phyloP scores from a whole-genome alignment of 768 basidiomycete genomes.

The Termitomyces sp. region DNA sequence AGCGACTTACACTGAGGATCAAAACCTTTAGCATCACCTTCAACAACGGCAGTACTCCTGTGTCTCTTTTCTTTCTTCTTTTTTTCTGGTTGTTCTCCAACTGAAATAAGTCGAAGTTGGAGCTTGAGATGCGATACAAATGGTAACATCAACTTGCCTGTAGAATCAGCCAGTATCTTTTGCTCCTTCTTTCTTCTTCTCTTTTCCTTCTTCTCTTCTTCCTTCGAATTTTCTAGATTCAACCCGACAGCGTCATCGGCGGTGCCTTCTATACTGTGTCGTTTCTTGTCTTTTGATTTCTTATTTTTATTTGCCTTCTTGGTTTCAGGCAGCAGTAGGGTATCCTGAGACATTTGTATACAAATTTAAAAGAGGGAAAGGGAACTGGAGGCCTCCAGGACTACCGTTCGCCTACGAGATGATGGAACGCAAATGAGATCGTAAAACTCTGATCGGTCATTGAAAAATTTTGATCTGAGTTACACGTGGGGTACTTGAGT shows the following conservation, averaged over 20 bases:
- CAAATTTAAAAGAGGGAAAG: neutral
- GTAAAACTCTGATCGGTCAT: constrained; percentile 5
- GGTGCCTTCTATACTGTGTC: neutral
- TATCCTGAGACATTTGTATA: constrained; percentile 23
- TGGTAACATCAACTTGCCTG: constrained; percentile 14
- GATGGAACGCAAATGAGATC: neutral
- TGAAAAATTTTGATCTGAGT: constrained; percentile 8
- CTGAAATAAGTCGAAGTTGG: neutral
- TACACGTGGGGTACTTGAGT: no score
- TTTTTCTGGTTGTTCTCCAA: constrained; percentile 8
- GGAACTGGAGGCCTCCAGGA: neutral
- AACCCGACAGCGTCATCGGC: constrained; percentile 10
- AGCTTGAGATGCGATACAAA: neutral
- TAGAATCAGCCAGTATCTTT: constrained; percentile 10
- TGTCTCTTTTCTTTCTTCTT: constrained; percentile 24
- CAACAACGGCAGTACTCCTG: constrained; percentile 15
- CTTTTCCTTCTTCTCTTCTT: constrained; percentile 17
- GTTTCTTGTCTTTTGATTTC: constrained; percentile 17
- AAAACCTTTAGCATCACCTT: constrained; percentile 14
- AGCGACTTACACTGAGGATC: constrained; percentile 19
- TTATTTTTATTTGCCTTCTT: constrained; percentile 21
- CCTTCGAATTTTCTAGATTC: constrained; percentile 11
- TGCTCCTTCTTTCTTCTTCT: constrained; percentile 18
- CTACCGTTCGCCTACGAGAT: neutral
- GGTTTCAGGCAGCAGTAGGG: constrained; percentile 8